These are phyloP conservation scores for Ustilago bromivora DNA, from an alignment of 1,284 basidiomycete genomes.

Conservation along the genomic window DNA sequence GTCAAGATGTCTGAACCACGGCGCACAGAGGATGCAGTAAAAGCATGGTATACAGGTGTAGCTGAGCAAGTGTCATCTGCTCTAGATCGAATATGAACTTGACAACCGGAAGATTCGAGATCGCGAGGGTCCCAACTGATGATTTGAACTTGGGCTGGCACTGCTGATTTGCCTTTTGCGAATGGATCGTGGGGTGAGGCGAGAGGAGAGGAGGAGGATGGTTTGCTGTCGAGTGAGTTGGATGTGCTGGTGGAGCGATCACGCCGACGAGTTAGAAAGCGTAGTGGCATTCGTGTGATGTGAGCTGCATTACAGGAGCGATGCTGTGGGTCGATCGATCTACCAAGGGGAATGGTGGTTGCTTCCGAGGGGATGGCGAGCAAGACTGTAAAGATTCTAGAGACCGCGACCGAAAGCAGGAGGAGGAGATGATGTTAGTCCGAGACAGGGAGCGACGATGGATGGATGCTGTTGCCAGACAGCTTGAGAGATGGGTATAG, in stretches of 20 bases:
- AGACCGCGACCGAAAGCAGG: no score
- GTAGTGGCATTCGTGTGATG: slow-evolving; percentile 28
- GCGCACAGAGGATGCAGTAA: slow-evolving; percentile 1
- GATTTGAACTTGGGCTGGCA: slow-evolving; percentile 31
- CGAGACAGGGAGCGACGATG: no score
- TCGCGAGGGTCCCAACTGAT: slow-evolving; percentile 26
- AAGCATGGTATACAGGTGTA: slow-evolving; percentile 8
- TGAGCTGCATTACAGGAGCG: slow-evolving; percentile 3
- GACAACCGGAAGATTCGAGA: slow-evolving; percentile 9
- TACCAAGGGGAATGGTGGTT: no score
- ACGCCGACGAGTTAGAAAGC: slow-evolving; percentile 33
- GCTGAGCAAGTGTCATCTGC: background rate
- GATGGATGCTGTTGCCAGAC: no score
- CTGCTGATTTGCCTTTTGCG: slow-evolving; percentile 5
- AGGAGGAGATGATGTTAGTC: no score
- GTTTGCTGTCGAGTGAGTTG: background rate
- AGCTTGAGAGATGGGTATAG: no score
- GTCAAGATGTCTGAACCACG: slow-evolving; percentile 1
- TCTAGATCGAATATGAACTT: slow-evolving; percentile 15
- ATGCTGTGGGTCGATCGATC: background rate
- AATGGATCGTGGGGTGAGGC: background rate
- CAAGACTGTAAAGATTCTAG: background rate
- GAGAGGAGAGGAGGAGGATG: background rate
- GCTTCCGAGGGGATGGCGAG: background rate
- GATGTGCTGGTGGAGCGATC: slow-evolving; percentile 8